Evolutionary conservation across 2,329 filamentous ascomycete genomes (phyloP).

Genomic region (Fusarium pseudocircinatum): DNA sequence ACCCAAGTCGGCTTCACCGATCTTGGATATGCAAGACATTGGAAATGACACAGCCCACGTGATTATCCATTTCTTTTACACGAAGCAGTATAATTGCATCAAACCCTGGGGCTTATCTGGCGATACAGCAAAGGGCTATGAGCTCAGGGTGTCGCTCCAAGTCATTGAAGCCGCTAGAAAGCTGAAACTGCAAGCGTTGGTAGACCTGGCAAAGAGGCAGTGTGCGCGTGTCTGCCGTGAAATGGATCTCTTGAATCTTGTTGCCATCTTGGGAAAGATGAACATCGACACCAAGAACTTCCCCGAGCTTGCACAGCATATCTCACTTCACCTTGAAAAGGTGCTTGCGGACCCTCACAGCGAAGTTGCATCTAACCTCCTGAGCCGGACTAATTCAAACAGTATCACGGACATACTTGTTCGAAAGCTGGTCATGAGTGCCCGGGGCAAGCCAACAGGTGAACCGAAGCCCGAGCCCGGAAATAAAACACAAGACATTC

Average conservation of each 20-base stretch:
- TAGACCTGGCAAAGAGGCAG: accelerated
- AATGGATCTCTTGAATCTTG: background rate
- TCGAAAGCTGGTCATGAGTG: background rate
- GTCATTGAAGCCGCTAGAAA: background rate
- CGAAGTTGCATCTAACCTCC: background rate
- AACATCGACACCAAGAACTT: accelerated
- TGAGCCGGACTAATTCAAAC: background rate
- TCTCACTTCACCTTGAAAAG: background rate
- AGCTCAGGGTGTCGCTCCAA: background rate
- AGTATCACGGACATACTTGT: background rate
- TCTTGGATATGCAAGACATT: background rate
- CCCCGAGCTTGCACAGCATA: background rate
- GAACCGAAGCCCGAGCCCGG: background rate
- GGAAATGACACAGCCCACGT: background rate
- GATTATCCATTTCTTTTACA: conserved; percentile 1
- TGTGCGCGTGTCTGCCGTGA: background rate
- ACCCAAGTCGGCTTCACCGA: background rate
- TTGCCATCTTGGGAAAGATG: background rate
- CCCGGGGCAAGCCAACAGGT: background rate
- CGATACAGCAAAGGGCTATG: background rate
- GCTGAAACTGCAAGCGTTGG: background rate
- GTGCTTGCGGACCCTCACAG: background rate
- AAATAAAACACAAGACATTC: too few species aligned
- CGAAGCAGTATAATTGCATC: background rate
- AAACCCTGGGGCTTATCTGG: background rate